Percentiles rank a stretch among this genome's conserved stretches.
phyloP scores from a whole-genome alignment of 129 eudicot species.

The Smallanthus sonchifolius region DNA sequence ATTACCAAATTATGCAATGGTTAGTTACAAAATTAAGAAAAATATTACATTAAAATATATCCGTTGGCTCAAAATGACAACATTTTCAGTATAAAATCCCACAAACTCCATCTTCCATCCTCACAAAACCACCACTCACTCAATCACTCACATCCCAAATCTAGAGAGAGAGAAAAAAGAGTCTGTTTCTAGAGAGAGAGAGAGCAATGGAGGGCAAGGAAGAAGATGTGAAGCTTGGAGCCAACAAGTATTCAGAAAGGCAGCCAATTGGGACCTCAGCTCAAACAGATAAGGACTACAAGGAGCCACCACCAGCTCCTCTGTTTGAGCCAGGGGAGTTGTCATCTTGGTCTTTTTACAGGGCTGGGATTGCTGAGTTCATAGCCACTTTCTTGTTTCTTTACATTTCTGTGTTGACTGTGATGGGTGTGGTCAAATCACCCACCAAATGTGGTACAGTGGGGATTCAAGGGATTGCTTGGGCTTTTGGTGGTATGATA shows the following conservation, averaged over 20 bases:
- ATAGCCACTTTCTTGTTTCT: slow-evolving; percentile 87
- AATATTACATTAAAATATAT: background rate
- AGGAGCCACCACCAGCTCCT: slow-evolving; percentile 91
- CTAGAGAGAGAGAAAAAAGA: slow-evolving; percentile 11
- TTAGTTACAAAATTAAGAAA: background rate
- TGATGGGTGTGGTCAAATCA: slow-evolving; percentile 62
- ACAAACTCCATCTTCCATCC: slow-evolving; percentile 21
- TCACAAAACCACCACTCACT: slow-evolving; percentile 25
- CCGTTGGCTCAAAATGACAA: background rate
- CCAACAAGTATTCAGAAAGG: slow-evolving; percentile 74
- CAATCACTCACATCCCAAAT: background rate
- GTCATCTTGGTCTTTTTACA: slow-evolving; percentile 85
- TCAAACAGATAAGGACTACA: slow-evolving; percentile 79
- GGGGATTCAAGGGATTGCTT: slow-evolving; percentile 94
- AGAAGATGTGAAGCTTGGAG: slow-evolving; percentile 90
- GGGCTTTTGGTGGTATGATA: slow-evolving; percentile 99
- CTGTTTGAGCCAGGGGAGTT: slow-evolving; percentile 85
- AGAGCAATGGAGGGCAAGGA: slow-evolving; percentile 75
- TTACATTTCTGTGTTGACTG: slow-evolving; percentile 74
- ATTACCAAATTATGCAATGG: slow-evolving; percentile 5
- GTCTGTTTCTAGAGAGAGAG: background rate
- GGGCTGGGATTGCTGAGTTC: slow-evolving; percentile 95
- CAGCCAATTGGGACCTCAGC: slow-evolving; percentile 89
- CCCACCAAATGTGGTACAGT: slow-evolving; percentile 77
- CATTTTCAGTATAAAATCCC: slow-evolving; percentile 27